These are phyloP conservation scores for Exophiala sp. DNA, from an alignment of 2,329 filamentous ascomycete genomes.

Conservation along the genomic window DNA sequence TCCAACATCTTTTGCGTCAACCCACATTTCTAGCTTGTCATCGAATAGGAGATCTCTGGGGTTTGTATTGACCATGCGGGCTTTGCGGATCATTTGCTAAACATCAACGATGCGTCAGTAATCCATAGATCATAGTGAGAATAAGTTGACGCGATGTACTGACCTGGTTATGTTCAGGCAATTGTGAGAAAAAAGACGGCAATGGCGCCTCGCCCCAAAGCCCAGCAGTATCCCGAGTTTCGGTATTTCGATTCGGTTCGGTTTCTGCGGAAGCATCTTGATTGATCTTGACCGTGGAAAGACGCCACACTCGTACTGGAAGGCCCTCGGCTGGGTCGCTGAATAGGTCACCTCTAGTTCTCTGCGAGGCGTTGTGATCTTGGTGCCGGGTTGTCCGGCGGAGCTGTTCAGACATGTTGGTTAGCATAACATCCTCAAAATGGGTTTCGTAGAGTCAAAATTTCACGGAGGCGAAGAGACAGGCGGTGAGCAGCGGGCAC, in stretches of 20 bases:
- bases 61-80: conserved; percentile 21
- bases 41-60: conserved; percentile 23
- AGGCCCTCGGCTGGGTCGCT: conserved; percentile 66
- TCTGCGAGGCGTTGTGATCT: conserved; percentile 44
- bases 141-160: conserved; percentile 41
- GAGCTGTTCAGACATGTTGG: conserved; percentile 8
- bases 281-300: conserved; percentile 65
- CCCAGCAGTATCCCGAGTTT: conserved; percentile 49
- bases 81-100: conserved; percentile 24
- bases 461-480: too few relatives aligned
- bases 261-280: conserved; percentile 55
- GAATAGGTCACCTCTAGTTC: conserved; percentile 51
- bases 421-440: neutral
- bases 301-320: conserved; percentile 86
- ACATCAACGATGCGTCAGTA: neutral
- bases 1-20: conserved; percentile 27
- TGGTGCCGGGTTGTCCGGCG: conserved; percentile 51
- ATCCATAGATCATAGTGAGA: neutral
- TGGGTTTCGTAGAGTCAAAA: too few relatives aligned
- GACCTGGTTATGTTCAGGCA: conserved; percentile 52
- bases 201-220: conserved; percentile 79
- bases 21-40: conserved; percentile 21
- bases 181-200: conserved; percentile 77
- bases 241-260: conserved; percentile 27
- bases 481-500: too few relatives aligned